Evolutionary conservation across 2,329 filamentous ascomycete species (phyloP), one percentile per base, ranked within the genome.

Genomic region (Monosporascus sp.): DNA sequence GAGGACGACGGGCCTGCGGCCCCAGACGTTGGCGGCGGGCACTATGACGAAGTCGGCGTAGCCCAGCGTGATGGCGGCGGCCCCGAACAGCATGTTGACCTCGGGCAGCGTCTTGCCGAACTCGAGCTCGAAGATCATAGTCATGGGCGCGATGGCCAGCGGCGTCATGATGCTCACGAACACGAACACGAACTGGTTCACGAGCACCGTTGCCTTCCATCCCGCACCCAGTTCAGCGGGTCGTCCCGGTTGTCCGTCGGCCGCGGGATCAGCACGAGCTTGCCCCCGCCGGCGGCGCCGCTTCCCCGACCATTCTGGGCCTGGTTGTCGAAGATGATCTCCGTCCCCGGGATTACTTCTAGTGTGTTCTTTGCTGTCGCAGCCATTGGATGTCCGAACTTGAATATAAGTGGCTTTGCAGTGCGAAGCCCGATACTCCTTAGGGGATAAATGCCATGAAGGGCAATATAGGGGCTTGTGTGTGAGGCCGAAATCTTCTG

Each of bases 141-240:
- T 68, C 54, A 72, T 55, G 14, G 69, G 68, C 47, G 69, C 60
- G 50, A 71, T 68, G 46, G 68, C 65, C 36, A 71, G 62, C 9
- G 68, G 65, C 38, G 68, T 69, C 54, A 71, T 53, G 57, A 70
- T 67, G 58, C 61, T 65, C 54, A 67, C 62, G 57, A 70, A 69
- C 38, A 69, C 65, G 55, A 70, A 68, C 49, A 69, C 46, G 48
- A 61, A 65, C 58, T 69, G 64, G 57, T 69, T 69, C 50, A 64
- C 49, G 52, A 72, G 62, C 9, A 69, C 55, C 46, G 61, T 60
- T 17, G 59, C 46, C 49, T 71, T 71, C 67, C 65, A 69, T 39
- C 41, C 57, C 50, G 50, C 43, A 49, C 51, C 69, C 67, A 70
- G 57, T 72, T 71, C n/a, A 66, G 44, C 1, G 64, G 64, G 50